Base-by-base conservation (phyloP, 345 rosid genomes). In the Citrus reticulata region DNA sequence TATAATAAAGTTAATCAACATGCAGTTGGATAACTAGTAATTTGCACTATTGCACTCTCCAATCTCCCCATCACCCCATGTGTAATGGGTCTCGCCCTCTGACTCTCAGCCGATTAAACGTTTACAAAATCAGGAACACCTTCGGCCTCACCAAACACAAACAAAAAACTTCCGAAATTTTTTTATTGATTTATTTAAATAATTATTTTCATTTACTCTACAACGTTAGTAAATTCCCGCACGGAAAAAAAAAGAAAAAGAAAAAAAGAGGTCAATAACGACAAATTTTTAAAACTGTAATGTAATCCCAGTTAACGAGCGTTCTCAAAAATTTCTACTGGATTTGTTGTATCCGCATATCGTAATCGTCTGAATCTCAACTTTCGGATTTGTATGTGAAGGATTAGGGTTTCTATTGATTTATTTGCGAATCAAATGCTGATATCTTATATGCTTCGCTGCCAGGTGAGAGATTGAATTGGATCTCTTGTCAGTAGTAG, bases 321-420 rank as follows among this genome's bases (percentile, higher is more conserved):
- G 34, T 69, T 69, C 17, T 35, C 55, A 25, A 9, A 37, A 68
- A n/a, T 22, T 68, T 39, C 6, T 9, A 9, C 22, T 20, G 5
- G 70, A n/a, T 64, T 63, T 13, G 29, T 63, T 14, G 22, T 64
- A 4, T 40, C 16, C 72, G 27, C 58, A 17, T 19, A 54, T 46
- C 58, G 58, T 2, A 14, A 20, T 25, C 57, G 29, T 39, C 19
- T 46, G 35, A 25, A 70, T 70, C 58, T 51, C 57, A 51, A 51
- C 57, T 16, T 17, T 54, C 7, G 58, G 20, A 54, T 54, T 17
- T 54, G 58, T 19, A 32, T 9, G 3, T 19, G 51, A n/a, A n/a
- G 63, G 78, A 46, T 65, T 75, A 64, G 63, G 62, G 78, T 75
- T 75, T 65, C 16, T 8, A 35, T 37, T 35, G 25, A 22, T 68